Evolutionary conservation across 208 protist genomes (phyloP).

Genomic region (Borovskyia barvae): DNA sequence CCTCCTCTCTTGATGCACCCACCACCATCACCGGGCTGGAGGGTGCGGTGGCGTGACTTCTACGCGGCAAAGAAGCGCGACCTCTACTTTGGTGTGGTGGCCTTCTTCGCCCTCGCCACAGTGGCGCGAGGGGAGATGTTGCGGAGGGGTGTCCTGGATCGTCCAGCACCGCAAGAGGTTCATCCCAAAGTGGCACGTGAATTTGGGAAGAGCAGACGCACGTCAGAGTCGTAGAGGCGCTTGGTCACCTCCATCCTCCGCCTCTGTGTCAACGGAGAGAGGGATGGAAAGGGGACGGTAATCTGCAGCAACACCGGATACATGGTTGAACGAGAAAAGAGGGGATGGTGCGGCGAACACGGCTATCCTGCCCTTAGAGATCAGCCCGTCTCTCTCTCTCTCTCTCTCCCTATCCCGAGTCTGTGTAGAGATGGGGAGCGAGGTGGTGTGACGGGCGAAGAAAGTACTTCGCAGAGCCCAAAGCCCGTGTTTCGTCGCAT

Average conservation of each 20-base stretch:
- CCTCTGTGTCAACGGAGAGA: too few relatives aligned
- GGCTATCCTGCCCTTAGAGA: too few relatives aligned
- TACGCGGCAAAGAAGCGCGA: slow-evolving; percentile 44
- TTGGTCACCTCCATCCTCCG: too few relatives aligned
- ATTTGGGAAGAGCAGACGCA: slow-evolving; percentile 35
- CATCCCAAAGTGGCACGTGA: slow-evolving; percentile 40
- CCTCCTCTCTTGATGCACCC: too few relatives aligned
- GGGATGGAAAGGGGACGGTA: too few relatives aligned
- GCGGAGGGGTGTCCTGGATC: slow-evolving; percentile 39
- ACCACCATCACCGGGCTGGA: slow-evolving; percentile 19
- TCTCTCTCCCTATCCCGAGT: too few relatives aligned
- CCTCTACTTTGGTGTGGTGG: slow-evolving; percentile 59
- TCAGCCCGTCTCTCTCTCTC: too few relatives aligned
- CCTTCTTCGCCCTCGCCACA: slow-evolving; percentile 40
- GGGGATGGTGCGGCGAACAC: too few relatives aligned
- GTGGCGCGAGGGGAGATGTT: slow-evolving; percentile 54
- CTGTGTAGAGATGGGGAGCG: background rate
- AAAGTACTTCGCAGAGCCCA: background rate
- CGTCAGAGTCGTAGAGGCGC: too few relatives aligned
- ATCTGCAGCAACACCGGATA: too few relatives aligned
- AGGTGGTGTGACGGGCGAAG: background rate
- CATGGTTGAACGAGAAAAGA: too few relatives aligned
- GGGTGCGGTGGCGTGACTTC: slow-evolving; percentile 21
- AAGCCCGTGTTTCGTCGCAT: background rate
- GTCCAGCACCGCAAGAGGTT: slow-evolving; percentile 23